A percentile compares a stretch with the other conserved stretches of the same genome.
Conservation (phyloP, 2,329 filamentous ascomycete species). For the Hypoxylon sp. region DNA sequence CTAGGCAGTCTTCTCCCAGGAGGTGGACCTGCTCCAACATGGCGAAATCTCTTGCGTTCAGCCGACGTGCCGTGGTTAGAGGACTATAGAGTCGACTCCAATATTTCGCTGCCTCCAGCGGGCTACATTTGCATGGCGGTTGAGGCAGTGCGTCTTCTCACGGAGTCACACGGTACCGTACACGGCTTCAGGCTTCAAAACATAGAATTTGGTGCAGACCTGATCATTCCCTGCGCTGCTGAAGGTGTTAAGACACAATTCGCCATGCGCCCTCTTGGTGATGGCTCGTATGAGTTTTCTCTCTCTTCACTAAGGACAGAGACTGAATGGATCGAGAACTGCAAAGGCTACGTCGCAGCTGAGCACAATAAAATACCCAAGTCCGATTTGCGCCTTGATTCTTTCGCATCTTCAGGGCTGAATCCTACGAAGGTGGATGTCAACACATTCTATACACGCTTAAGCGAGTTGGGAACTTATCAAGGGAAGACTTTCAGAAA, state of each 20-base stretch:
- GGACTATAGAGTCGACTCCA: conserved; percentile 61
- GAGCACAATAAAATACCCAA: neutral
- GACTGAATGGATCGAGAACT: neutral
- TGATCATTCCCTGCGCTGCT: conserved; percentile 8
- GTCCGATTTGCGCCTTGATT: neutral
- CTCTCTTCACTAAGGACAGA: neutral
- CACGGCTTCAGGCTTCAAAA: conserved; percentile 31
- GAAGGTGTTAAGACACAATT: neutral
- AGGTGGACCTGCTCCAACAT: conserved; percentile 37
- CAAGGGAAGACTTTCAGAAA: neutral
- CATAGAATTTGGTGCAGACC: conserved; percentile 42
- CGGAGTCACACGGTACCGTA: neutral
- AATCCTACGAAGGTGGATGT: neutral
- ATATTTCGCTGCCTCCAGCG: conserved; percentile 57
- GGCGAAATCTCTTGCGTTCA: conserved; percentile 51
- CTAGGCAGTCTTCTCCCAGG: conserved; percentile 50
- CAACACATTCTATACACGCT: neutral
- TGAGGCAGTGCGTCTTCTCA: conserved; percentile 25
- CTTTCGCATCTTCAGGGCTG: neutral
- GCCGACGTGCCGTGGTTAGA: conserved; percentile 59
- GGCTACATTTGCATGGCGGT: conserved; percentile 45
- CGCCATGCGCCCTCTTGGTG: neutral
- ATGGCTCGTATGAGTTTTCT: neutral
- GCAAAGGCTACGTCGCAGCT: neutral
- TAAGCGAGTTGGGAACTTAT: neutral